Conservation (phyloP, 352 stramenopile genomes). For the Bremia lactucae region DNA sequence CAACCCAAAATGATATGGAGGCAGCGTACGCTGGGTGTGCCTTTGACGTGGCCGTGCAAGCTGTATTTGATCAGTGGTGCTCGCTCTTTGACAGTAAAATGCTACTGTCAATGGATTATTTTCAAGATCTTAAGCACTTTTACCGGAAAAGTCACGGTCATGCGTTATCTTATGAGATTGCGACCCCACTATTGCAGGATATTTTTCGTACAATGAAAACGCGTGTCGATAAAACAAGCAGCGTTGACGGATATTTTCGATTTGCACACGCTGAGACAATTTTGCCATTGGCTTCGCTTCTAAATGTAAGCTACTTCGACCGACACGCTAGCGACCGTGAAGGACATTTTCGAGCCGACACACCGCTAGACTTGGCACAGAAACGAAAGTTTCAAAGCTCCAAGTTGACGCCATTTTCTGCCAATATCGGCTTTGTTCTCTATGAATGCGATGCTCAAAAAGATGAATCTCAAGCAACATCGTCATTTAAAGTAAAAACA, state of each 20-base stretch:
- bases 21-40: slow-evolving; percentile 69
- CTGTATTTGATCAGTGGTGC: slow-evolving; percentile 51
- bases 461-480: neutral
- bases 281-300: slow-evolving; percentile 54
- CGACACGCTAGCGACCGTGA: slow-evolving; percentile 37
- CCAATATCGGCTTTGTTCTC: slow-evolving; percentile 77
- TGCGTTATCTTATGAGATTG: slow-evolving; percentile 61
- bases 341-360: slow-evolving; percentile 50
- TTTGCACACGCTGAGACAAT: slow-evolving; percentile 82
- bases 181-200: slow-evolving; percentile 53
- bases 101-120: slow-evolving; percentile 77
- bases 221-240: slow-evolving; percentile 21
- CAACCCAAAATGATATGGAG: slow-evolving; percentile 51
- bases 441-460: slow-evolving; percentile 37
- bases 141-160: slow-evolving; percentile 79
- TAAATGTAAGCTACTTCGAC: slow-evolving; percentile 69
- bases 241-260: slow-evolving; percentile 58
- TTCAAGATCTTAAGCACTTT: slow-evolving; percentile 80
- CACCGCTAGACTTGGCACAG: slow-evolving; percentile 34
- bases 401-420: slow-evolving; percentile 53
- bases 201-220: slow-evolving; percentile 47
- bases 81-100: slow-evolving; percentile 48
- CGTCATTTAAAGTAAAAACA: slow-evolving; percentile 37
- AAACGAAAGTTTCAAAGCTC: slow-evolving; percentile 51
- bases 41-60: slow-evolving; percentile 59